Evolutionary conservation across 2,329 filamentous ascomycete genomes (phyloP), one percentile per base, ranked within the genome.

Genomic region (Diplodia scrobiculata): DNA sequence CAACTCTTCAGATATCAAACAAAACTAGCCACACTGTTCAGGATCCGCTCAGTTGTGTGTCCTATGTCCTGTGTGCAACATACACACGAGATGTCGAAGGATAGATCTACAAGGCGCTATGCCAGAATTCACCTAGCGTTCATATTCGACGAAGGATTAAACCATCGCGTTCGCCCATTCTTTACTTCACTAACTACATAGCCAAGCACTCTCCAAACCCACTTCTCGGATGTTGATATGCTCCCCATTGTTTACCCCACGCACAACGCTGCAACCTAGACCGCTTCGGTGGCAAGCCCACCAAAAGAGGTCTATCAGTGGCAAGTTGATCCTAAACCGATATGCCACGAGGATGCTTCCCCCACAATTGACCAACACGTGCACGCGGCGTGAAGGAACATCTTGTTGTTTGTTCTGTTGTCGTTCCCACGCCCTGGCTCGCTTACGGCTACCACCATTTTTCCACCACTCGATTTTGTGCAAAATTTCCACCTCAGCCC

Each of bases 401-500:
- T 11, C 47, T 13, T 47, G 17, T 47, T 47, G 41, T 19, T 17
- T 51, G 19, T 51, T 25, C 4, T 13, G 14, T 51, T 13, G 47
- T n/a, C 19, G 21, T 25, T 25, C 48, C 27, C 29, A 4, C 7
- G 45, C 36, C 19, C 13, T 13, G 5, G 11, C 54, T 45, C 54
- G 25, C 54, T 45, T 41, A n/a, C 19, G 21, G 21, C 21, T 1
- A 36, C 34, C 34, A 36, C 34, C n/a, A 19, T 41, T 45, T 45
- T 27, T 5, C 21, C 21, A 45, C 36, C 25, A 21, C 21, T 34
- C 5, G 11, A 5, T 32, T 32, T 32, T 32, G 19, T n/a, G 6
- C n/a, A n/a, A 54, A 54, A 51, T 36, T 54, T 54, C 52, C 52
- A 29, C 32, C 9, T 58, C 54, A 58, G 36, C 54, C 54, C 21